Percentiles rank a stretch among this genome's conserved stretches.
These are phyloP conservation scores for Ceratocystiopsis minuta DNA, from an alignment of 2,329 filamentous ascomycete genomes.

Conservation along the genomic window DNA sequence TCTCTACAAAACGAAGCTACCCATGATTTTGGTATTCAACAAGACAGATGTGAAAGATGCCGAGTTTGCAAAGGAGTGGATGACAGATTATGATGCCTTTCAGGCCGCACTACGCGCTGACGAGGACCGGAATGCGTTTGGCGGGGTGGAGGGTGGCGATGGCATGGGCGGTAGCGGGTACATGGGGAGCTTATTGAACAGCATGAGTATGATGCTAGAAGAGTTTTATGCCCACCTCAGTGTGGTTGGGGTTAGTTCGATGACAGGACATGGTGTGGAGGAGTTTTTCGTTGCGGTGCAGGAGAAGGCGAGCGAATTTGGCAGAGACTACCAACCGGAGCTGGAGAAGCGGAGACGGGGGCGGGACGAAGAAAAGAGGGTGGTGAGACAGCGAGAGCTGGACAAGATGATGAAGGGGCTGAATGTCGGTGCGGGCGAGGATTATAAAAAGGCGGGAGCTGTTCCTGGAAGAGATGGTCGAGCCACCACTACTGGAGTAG, in stretches of 20 bases:
- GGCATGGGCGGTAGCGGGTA: slow-evolving; percentile 66
- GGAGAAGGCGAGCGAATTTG: slow-evolving; percentile 75
- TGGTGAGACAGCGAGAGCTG: slow-evolving; percentile 59
- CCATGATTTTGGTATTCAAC: slow-evolving; percentile 98
- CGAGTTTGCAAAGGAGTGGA: slow-evolving; percentile 90
- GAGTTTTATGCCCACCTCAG: slow-evolving; percentile 93
- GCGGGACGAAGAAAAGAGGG: slow-evolving; percentile 57
- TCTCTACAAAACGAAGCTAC: slow-evolving; percentile 93
- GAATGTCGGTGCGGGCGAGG: slow-evolving; percentile 11
- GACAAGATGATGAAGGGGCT: slow-evolving; percentile 93
- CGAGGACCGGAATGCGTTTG: slow-evolving; percentile 60
- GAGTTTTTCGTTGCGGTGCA: slow-evolving; percentile 86
- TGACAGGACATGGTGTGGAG: slow-evolving; percentile 79
- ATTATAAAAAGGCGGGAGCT: slow-evolving; percentile 27
- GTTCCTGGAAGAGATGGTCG: slow-evolving; percentile 20
- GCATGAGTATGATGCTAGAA: slow-evolving; percentile 93
- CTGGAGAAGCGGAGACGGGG: slow-evolving; percentile 61
- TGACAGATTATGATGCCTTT: slow-evolving; percentile 96
- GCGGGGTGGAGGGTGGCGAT: slow-evolving; percentile 46
- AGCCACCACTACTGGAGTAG: slow-evolving; percentile 22
- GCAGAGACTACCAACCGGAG: slow-evolving; percentile 80
- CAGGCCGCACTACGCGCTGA: slow-evolving; percentile 69
- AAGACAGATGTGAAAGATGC: slow-evolving; percentile 94
- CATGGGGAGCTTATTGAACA: slow-evolving; percentile 90
- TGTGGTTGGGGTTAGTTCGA: slow-evolving; percentile 82